Conservation (phyloP, 352 stramenopile genomes). For the Globisporangium solare region DNA sequence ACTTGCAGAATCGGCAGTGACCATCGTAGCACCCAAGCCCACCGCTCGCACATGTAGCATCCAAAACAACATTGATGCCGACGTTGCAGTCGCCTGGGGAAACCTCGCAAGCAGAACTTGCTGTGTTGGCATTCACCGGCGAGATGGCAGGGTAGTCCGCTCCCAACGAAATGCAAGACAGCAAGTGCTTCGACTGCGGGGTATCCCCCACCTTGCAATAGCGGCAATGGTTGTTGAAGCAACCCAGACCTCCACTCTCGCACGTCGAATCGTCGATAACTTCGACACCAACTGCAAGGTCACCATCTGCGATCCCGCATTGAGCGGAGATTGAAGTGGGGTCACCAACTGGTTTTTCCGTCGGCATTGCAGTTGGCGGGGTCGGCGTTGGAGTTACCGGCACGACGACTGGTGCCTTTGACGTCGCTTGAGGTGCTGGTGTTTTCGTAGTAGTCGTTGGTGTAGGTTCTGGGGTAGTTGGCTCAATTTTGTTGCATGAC, state of each 20-base stretch:
- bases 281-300: slow-evolving; percentile 3
- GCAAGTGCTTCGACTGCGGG: slow-evolving; percentile 22
- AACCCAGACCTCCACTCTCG: slow-evolving; percentile 11
- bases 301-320: background rate
- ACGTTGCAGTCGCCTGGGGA: background rate
- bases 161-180: slow-evolving; percentile 14
- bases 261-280: background rate
- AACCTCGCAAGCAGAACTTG: background rate
- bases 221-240: slow-evolving; percentile 6
- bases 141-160: too few relatives aligned
- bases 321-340: background rate
- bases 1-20: slow-evolving; percentile 32
- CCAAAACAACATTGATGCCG: background rate
- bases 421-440: background rate
- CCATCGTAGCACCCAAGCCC: slow-evolving; percentile 12
- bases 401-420: background rate
- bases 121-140: too few relatives aligned
- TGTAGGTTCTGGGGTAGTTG: background rate
- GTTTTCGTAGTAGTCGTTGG: background rate
- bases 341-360: background rate
- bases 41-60: slow-evolving; percentile 9
- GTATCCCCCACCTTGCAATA: slow-evolving; percentile 19
- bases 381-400: background rate
- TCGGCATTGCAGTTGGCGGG: background rate
- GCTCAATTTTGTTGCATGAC: too few relatives aligned